Evolutionary conservation across 768 basidiomycete genomes (phyloP).

Genomic region (Tulasnella sp.): DNA sequence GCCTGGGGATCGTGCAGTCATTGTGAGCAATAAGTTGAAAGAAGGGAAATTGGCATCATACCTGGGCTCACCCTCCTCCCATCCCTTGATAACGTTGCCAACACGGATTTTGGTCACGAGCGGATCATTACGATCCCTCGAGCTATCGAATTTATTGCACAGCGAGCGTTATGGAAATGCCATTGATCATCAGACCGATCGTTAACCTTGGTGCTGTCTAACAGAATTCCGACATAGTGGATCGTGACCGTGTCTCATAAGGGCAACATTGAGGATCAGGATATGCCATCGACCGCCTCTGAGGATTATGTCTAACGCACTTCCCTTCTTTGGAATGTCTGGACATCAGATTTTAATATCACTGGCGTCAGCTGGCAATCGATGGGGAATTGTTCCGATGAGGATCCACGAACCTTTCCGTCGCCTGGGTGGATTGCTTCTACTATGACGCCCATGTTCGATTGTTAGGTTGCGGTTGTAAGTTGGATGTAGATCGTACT

Average conservation of each 20-base stretch:
- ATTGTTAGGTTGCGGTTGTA: too few relatives aligned
- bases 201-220: too few relatives aligned
- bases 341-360: slow-evolving; percentile 37
- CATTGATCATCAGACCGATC: background rate
- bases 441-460: background rate
- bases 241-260: slow-evolving; percentile 54
- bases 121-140: slow-evolving; percentile 38
- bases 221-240: slow-evolving; percentile 69
- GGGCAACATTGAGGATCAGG: slow-evolving; percentile 5
- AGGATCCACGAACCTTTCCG: background rate
- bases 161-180: background rate
- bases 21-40: slow-evolving; percentile 16
- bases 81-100: slow-evolving; percentile 78
- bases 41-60: background rate
- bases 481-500: too few relatives aligned
- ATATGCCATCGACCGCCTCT: slow-evolving; percentile 17
- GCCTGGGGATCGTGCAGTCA: slow-evolving; percentile 33
- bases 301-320: slow-evolving; percentile 31
- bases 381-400: background rate
- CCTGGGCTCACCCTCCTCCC: slow-evolving; percentile 69
- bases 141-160: slow-evolving; percentile 15
- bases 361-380: too few relatives aligned
- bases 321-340: slow-evolving; percentile 56
- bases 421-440: background rate
- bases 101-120: slow-evolving; percentile 66